Conservation (phyloP, 257 asterid genomes). For the Scutellaria barbata region DNA sequence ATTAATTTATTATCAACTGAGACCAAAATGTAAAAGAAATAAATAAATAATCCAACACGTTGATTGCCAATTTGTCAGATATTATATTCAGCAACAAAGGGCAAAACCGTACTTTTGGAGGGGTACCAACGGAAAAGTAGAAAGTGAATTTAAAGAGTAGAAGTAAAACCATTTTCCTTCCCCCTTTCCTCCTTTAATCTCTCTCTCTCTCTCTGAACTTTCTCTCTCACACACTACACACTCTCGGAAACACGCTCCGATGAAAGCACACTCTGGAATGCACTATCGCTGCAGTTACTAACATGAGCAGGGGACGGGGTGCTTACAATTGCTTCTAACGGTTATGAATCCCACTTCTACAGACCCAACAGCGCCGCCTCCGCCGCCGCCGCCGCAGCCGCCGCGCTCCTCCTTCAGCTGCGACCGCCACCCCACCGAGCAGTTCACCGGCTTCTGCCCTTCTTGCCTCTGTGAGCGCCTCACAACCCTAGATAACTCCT, state of each 20-base stretch:
- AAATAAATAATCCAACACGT: conserved; percentile 5
- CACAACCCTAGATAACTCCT: conserved; percentile 75
- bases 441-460: conserved; percentile 92
- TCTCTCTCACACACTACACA: conserved; percentile 29
- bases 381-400: conserved; percentile 75
- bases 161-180: conserved; percentile 31
- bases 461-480: conserved; percentile 95
- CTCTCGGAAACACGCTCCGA: conserved; percentile 32
- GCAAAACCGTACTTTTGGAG: conserved; percentile 39
- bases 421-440: conserved; percentile 89
- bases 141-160: conserved; percentile 37
- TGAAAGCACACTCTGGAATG: conserved; percentile 31
- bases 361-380: conserved; percentile 87
- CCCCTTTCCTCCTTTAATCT: conserved; percentile 21
- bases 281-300: conserved; percentile 30
- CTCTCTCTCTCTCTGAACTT: conserved; percentile 22
- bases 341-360: conserved; percentile 84
- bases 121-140: conserved; percentile 51
- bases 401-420: conserved; percentile 98
- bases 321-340: conserved; percentile 42
- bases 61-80: background rate
- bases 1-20: background rate
- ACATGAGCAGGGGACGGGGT: conserved; percentile 51
- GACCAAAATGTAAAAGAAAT: background rate
- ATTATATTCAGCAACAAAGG: conserved; percentile 32